phyloP scores from a whole-genome alignment of 495 filamentous ascomycete species.

The Xylaria acuta region DNA sequence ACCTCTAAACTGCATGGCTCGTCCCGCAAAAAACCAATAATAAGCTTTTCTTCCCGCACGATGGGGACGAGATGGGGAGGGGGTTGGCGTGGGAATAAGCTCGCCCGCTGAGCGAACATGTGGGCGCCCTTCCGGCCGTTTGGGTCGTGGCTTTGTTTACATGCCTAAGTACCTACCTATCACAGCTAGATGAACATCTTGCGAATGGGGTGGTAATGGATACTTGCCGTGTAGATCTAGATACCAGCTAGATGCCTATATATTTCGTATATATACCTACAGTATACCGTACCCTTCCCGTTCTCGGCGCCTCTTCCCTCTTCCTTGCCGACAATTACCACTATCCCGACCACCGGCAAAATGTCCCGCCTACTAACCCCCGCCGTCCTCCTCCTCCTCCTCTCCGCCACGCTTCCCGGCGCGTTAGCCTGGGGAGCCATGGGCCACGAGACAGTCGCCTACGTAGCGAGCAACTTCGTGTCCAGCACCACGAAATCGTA shows the following conservation, averaged over 20 bases:
- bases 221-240: too few species aligned
- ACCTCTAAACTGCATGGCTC: neutral
- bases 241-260: too few species aligned
- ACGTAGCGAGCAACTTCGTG: slow-evolving; percentile 62
- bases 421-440: slow-evolving; percentile 47
- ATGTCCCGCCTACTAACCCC: slow-evolving; percentile 32
- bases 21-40: slow-evolving; percentile 13
- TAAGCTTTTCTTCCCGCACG: slow-evolving; percentile 21
- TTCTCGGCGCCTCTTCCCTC: neutral
- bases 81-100: too few species aligned
- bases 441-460: slow-evolving; percentile 65
- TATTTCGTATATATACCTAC: neutral
- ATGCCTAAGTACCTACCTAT: neutral
- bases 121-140: neutral
- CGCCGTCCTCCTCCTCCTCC: slow-evolving; percentile 29
- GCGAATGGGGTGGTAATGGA: neutral
- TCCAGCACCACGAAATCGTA: slow-evolving; percentile 50
- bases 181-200: neutral
- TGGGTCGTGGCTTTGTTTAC: neutral
- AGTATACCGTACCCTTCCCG: neutral
- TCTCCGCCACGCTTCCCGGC: slow-evolving; percentile 33
- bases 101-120: neutral
- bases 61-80: too few species aligned
- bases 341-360: neutral
- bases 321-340: neutral